These are phyloP conservation scores for Paramecium tetraurelia DNA, from an alignment of 73 alveolate species.

Conservation along the genomic window DNA sequence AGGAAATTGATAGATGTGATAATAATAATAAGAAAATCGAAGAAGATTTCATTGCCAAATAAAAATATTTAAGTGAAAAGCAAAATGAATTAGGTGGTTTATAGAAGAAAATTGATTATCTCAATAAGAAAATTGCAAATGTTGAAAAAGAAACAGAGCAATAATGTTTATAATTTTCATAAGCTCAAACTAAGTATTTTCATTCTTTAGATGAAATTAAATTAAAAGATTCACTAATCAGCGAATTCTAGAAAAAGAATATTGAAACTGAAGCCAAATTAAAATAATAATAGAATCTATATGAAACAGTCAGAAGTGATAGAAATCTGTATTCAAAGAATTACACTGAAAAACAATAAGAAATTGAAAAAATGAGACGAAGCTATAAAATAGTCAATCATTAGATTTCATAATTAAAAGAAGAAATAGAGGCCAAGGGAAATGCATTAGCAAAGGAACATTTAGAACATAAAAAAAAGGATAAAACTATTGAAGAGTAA, in stretches of 20 bases:
- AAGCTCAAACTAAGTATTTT: conserved; percentile 86
- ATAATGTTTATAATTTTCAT: conserved; percentile 83
- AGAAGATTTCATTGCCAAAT: conserved; percentile 69
- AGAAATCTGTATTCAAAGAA: conserved; percentile 97
- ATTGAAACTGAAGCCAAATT: conserved; percentile 93
- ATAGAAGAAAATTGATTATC: conserved; percentile 70
- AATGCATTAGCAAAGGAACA: conserved; percentile 77
- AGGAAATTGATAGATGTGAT: conserved; percentile 76
- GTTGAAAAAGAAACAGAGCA: conserved; percentile 85
- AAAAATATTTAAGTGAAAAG: conserved; percentile 65
- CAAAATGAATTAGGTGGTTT: conserved; percentile 66
- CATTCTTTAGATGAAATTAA: conserved; percentile 91
- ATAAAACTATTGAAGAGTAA: conserved; percentile 67
- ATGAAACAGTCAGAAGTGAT: conserved; percentile 99
- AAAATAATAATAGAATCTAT: conserved; percentile 93
- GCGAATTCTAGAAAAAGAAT: conserved; percentile 90
- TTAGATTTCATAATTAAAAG: conserved; percentile 84
- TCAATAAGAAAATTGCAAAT: conserved; percentile 59
- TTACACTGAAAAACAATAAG: conserved; percentile 92
- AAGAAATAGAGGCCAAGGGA: conserved; percentile 86
- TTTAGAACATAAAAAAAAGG: conserved; percentile 57
- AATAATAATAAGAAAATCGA: conserved; percentile 69
- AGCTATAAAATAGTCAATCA: conserved; percentile 86
- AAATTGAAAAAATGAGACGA: conserved; percentile 85
- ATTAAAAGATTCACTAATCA: conserved; percentile 81